A percentile compares a stretch with the other conserved stretches of the same genome.
Evolutionary conservation across 768 basidiomycete genomes (phyloP).

Genomic region (Auriculariales sp.): DNA sequence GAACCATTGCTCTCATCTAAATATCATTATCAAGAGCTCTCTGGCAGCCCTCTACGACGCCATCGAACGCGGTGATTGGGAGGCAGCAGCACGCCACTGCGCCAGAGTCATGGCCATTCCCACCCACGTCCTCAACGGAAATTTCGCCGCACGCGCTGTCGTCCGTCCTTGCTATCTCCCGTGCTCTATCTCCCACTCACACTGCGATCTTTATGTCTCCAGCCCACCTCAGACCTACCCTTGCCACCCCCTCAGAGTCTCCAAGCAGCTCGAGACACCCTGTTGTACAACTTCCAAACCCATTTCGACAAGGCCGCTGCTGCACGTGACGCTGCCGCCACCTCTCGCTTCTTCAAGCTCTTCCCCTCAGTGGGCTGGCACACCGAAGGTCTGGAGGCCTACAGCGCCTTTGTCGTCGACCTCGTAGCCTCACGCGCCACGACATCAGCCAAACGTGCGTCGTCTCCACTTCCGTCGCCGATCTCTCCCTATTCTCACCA

Average conservation of each 20-base stretch:
- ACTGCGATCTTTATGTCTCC: conserved; percentile 7
- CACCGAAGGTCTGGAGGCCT: conserved; percentile 77
- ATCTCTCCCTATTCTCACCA: conserved; percentile 4
- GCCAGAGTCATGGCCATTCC: conserved; percentile 82
- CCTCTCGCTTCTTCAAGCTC: conserved; percentile 90
- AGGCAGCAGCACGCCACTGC: conserved; percentile 83
- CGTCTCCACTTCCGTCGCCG: conserved; percentile 6
- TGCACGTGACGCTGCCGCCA: conserved; percentile 69
- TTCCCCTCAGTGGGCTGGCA: conserved; percentile 96
- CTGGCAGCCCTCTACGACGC: conserved; percentile 36
- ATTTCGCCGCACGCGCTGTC: conserved; percentile 77
- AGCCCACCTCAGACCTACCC: conserved; percentile 88
- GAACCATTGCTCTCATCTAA: conserved; percentile 7
- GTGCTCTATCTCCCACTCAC: background rate
- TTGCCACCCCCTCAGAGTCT: conserved; percentile 77
- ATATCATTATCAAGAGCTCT: conserved; percentile 43
- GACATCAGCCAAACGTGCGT: conserved; percentile 65
- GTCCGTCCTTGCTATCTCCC: conserved; percentile 30
- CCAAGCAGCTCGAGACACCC: conserved; percentile 51
- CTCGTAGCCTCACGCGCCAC: conserved; percentile 69
- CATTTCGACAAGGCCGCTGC: conserved; percentile 74
- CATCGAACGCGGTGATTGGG: conserved; percentile 86
- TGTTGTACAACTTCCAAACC: conserved; percentile 63
- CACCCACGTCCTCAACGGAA: conserved; percentile 57
- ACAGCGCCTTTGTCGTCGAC: conserved; percentile 86